Evolutionary conservation across 1,284 basidiomycete species (phyloP).

Genomic region (Pyrrhoderma lamaoense): DNA sequence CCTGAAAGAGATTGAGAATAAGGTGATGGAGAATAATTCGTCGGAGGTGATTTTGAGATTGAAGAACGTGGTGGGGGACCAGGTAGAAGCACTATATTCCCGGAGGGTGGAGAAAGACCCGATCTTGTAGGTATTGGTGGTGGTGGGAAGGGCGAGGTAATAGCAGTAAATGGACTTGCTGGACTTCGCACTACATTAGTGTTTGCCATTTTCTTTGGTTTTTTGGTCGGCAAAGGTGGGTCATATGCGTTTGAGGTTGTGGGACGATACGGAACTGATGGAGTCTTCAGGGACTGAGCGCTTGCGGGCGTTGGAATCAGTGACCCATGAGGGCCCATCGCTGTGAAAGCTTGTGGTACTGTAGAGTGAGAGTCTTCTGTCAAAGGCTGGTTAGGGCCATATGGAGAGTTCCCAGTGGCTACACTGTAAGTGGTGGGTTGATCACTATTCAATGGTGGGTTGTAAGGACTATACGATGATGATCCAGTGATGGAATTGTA

Average conservation of each 20-base stretch:
- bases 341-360: not conserved
- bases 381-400: constrained; percentile 22
- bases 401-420: constrained; percentile 21
- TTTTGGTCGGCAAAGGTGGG: constrained; percentile 60
- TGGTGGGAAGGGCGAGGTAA: constrained; percentile 12
- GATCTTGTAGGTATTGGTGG: constrained; percentile 12
- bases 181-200: constrained; percentile 24
- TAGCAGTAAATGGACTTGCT: constrained; percentile 9
- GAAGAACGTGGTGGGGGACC: constrained; percentile 1
- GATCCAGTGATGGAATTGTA: constrained; percentile 9
- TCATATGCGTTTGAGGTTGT: constrained; percentile 72
- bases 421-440: constrained; percentile 21
- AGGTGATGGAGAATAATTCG: not conserved
- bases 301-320: constrained; percentile 8
- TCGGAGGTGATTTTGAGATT: constrained; percentile 12
- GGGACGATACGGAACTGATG: constrained; percentile 41
- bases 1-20: not conserved
- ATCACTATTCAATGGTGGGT: constrained; percentile 23
- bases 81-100: not conserved
- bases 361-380: not conserved
- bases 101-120: not conserved
- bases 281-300: constrained; percentile 16
- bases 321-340: constrained; percentile 10
- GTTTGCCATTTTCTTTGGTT: constrained; percentile 34
- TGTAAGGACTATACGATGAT: constrained; percentile 28